phyloP scores from a whole-genome alignment of 257 asterid species.

The Anisodus tanguticus region DNA sequence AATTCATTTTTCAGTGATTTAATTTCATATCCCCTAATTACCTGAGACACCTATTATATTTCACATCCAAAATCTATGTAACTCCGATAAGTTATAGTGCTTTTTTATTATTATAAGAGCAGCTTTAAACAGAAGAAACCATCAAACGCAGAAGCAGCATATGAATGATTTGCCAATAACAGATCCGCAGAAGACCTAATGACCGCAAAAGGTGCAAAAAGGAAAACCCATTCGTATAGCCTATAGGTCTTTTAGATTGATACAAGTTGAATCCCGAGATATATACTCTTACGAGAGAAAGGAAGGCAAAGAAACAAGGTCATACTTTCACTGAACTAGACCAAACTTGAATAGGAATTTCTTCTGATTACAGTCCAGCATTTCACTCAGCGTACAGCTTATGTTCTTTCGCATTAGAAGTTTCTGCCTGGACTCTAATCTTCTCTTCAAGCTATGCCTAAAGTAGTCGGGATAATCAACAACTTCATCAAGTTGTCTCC shows the following conservation, averaged over 20 bases:
- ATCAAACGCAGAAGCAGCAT: not conserved
- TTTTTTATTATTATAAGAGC: not conserved
- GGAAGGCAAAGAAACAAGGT: not conserved
- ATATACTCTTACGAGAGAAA: conserved; percentile 13
- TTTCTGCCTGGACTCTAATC: conserved; percentile 74
- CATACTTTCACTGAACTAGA: conserved; percentile 41
- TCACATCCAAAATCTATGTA: not conserved
- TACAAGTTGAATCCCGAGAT: not conserved
- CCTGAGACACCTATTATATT: not conserved
- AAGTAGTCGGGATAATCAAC: conserved; percentile 87
- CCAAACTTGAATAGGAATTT: conserved; percentile 76
- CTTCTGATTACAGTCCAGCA: conserved; percentile 88
- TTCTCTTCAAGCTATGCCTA: conserved; percentile 87
- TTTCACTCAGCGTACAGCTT: conserved; percentile 81
- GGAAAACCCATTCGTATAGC: not conserved
- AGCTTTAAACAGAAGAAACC: conserved; percentile 12
- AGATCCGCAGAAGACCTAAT: not conserved
- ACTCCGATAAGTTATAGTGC: not conserved
- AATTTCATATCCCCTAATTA: not conserved
- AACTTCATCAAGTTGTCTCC: conserved; percentile 68
- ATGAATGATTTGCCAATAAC: conserved; percentile 1
- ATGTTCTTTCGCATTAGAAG: conserved; percentile 57
- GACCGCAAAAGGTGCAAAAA: conserved; percentile 15
- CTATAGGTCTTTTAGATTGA: conserved; percentile 13
- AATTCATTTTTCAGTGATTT: not conserved